These are phyloP conservation scores for Wickerhamiella shivajii DNA, from an alignment of 805 yeast genomes.

Conservation along the genomic window DNA sequence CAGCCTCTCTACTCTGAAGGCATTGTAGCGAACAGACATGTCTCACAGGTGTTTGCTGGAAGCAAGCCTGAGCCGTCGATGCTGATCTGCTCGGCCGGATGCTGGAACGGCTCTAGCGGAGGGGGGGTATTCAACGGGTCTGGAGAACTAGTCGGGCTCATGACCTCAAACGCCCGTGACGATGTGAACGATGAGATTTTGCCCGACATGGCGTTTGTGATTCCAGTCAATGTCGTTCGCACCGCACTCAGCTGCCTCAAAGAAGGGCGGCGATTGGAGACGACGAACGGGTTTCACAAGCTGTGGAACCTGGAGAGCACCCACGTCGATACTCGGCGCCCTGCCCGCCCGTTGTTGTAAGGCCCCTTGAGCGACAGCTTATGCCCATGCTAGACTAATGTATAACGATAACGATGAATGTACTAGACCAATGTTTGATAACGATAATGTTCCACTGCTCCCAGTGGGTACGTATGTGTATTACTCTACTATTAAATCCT, in stretches of 20 bases:
- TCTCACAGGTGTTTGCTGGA: no score
- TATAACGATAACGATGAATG: no score
- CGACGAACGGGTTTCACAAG: conserved; percentile 9
- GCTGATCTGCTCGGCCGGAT: conserved; percentile 23
- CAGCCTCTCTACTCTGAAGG: conserved; percentile 23
- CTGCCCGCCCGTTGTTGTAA: neutral
- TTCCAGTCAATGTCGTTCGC: conserved; percentile 20
- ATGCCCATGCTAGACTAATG: no score
- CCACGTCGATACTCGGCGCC: conserved; percentile 9
- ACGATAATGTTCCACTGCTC: no score
- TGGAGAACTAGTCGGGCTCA: conserved; percentile 23
- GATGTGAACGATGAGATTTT: conserved; percentile 22
- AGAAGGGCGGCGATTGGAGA: neutral
- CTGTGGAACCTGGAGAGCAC: conserved; percentile 15
- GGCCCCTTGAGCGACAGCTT: no score
- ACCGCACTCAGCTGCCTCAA: conserved; percentile 12
- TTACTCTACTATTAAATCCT: no score
- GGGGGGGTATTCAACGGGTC: conserved; percentile 21
- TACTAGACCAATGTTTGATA: no score
- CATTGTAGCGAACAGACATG: conserved; percentile 11
- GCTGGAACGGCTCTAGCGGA: conserved; percentile 30
- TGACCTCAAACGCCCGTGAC: conserved; percentile 26
- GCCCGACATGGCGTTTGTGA: conserved; percentile 25
- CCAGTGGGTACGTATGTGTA: no score
- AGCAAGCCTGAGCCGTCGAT: conserved; percentile 12